phyloP scores from a whole-genome alignment of 768 basidiomycete species.

The Ramaria sp. region DNA sequence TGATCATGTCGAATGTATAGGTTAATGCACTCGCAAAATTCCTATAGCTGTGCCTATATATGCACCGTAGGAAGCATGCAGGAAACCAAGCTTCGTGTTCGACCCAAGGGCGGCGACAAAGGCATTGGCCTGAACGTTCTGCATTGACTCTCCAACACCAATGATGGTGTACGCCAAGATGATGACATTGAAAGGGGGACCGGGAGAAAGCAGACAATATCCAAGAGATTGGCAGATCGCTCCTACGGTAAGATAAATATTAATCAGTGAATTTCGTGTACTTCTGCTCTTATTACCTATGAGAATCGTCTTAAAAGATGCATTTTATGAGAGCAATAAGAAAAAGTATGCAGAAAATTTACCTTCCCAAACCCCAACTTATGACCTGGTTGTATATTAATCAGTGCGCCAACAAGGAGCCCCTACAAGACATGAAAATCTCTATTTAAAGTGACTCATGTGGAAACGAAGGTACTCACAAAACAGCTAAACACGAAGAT shows the following conservation, averaged over 20 bases:
- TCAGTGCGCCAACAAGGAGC: constrained; percentile 22
- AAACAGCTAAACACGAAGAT: constrained; percentile 31
- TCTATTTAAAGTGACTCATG: not conserved
- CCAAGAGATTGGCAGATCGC: constrained; percentile 41
- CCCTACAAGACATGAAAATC: constrained; percentile 15
- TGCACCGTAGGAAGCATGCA: constrained; percentile 55
- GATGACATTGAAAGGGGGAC: constrained; percentile 55
- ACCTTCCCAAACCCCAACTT: constrained; percentile 27
- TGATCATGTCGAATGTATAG: constrained; percentile 5
- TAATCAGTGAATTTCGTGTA: not conserved
- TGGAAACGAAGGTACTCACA: constrained; percentile 15
- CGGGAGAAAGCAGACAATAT: constrained; percentile 42
- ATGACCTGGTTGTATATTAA: constrained; percentile 19
- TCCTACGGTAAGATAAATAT: constrained; percentile 7
- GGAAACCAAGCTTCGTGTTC: constrained; percentile 60
- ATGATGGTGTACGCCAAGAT: constrained; percentile 35
- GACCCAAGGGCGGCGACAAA: constrained; percentile 50
- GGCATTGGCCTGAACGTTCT: constrained; percentile 68
- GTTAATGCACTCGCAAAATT: too few relatives aligned
- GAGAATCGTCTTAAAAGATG: not conserved
- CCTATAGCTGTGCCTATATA: constrained; percentile 2
- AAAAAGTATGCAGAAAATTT: not conserved
- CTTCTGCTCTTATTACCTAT: not conserved
- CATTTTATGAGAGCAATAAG: not conserved
- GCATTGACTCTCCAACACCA: constrained; percentile 36